Conservation (phyloP, 2,329 filamentous ascomycete genomes). For the Septoria petroselini region DNA sequence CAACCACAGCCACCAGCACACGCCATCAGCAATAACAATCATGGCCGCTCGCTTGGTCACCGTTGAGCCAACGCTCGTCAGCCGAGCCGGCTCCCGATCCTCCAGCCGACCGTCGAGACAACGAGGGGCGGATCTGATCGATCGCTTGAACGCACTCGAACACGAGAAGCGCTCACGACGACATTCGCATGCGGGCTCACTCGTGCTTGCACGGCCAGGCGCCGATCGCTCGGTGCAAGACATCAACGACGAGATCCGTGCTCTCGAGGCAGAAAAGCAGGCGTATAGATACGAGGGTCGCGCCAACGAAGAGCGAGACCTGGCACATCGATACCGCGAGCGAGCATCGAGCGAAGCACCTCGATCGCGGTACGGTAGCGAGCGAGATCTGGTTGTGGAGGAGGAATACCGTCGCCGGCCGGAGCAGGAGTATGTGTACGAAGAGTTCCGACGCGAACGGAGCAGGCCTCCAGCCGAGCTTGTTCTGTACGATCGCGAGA, state of each 20-base stretch:
- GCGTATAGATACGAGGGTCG: slow-evolving; percentile 58
- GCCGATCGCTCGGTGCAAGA: slow-evolving; percentile 53
- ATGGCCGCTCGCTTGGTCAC: slow-evolving; percentile 7
- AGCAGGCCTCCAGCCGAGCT: slow-evolving; percentile 4
- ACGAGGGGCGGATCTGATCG: slow-evolving; percentile 9
- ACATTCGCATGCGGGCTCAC: slow-evolving; percentile 16
- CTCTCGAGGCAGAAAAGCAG: slow-evolving; percentile 64
- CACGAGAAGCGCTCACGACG: slow-evolving; percentile 9
- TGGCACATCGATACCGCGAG: slow-evolving; percentile 45
- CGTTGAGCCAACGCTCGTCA: slow-evolving; percentile 8
- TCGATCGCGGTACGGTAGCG: not conserved
- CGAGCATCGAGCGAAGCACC: slow-evolving; percentile 14
- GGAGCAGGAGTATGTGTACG: slow-evolving; percentile 50
- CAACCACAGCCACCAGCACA: not conserved
- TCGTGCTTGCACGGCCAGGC: slow-evolving; percentile 22
- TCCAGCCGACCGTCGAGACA: slow-evolving; percentile 1
- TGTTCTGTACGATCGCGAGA: slow-evolving; percentile 54
- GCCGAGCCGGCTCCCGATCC: slow-evolving; percentile 2
- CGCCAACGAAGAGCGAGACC: slow-evolving; percentile 43
- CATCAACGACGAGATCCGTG: slow-evolving; percentile 68
- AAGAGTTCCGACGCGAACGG: slow-evolving; percentile 41
- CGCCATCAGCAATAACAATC: not conserved
- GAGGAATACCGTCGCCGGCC: slow-evolving; percentile 8
- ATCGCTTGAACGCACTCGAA: slow-evolving; percentile 10
- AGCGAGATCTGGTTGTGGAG: slow-evolving; percentile 4